Conservation (phyloP, 495 filamentous ascomycete species). For the Lepidopterella palustris region DNA sequence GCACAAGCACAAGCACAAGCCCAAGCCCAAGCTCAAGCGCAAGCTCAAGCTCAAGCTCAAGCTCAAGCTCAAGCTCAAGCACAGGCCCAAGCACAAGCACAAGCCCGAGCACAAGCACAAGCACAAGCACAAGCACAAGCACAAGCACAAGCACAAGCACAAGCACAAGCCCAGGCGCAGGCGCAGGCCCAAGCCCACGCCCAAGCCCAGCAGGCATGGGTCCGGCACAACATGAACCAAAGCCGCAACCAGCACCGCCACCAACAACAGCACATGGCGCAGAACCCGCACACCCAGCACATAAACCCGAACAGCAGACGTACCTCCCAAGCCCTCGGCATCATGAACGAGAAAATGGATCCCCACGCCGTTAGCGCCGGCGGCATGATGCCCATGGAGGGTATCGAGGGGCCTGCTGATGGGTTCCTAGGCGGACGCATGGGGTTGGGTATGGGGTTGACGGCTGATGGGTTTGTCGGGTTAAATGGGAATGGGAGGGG, state of each 20-base stretch:
- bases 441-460: constrained; percentile 14
- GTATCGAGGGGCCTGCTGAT: constrained; percentile 20
- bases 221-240: constrained; percentile 25
- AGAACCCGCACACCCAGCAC: constrained; percentile 12
- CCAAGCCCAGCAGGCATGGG: constrained; percentile 9
- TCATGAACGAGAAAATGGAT: constrained; percentile 8
- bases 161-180: constrained; percentile 6
- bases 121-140: constrained; percentile 5
- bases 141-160: constrained; percentile 17
- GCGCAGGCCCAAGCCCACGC: background rate
- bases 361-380: constrained; percentile 15
- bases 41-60: constrained; percentile 6
- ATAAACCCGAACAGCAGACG: constrained; percentile 19
- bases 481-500: constrained; percentile 1
- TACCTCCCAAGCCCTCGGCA: constrained; percentile 9
- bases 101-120: constrained; percentile 14
- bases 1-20: constrained; percentile 22
- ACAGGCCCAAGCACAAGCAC: constrained; percentile 10
- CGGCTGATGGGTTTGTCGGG: constrained; percentile 4
- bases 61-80: constrained; percentile 18
- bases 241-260: constrained; percentile 22
- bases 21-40: constrained; percentile 21
- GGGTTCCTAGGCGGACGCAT: constrained; percentile 8
- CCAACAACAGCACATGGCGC: constrained; percentile 21
- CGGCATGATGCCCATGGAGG: constrained; percentile 26